These are phyloP conservation scores for Pseudocercospora crystallina DNA, from an alignment of 2,329 filamentous ascomycete genomes.

Conservation along the genomic window DNA sequence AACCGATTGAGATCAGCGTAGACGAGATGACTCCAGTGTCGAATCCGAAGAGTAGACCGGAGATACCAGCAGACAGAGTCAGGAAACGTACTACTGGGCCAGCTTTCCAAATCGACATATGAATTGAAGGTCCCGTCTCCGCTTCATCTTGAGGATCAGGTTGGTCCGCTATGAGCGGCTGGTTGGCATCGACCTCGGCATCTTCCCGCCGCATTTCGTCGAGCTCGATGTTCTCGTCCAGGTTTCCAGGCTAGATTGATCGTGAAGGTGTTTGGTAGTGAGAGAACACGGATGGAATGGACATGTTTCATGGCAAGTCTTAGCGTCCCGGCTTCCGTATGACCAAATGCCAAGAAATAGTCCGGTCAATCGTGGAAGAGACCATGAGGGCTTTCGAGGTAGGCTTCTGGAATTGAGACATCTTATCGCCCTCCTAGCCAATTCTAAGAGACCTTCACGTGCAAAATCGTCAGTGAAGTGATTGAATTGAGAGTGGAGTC, in stretches of 20 bases:
- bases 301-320: slow-evolving; percentile 5
- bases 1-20: slow-evolving; percentile 56
- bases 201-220: slow-evolving; percentile 18
- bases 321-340: not conserved
- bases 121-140: not conserved
- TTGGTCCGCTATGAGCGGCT: slow-evolving; percentile 12
- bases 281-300: not conserved
- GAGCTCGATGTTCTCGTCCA: slow-evolving; percentile 15
- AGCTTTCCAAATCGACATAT: slow-evolving; percentile 22
- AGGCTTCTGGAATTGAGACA: no score
- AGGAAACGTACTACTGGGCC: slow-evolving; percentile 52
- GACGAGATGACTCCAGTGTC: slow-evolving; percentile 64
- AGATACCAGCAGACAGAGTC: slow-evolving; percentile 58
- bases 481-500: not conserved
- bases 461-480: no score
- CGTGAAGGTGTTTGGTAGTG: not conserved
- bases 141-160: not conserved
- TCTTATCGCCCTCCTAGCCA: no score
- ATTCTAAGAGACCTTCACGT: no score
- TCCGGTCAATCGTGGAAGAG: no score
- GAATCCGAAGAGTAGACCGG: slow-evolving; percentile 61
- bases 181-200: slow-evolving; percentile 32
- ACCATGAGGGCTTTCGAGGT: no score
- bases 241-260: slow-evolving; percentile 1
- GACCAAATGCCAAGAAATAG: no score